These are phyloP conservation scores for Trypanosoma mega DNA, from an alignment of 208 protist species.

Conservation along the genomic window DNA sequence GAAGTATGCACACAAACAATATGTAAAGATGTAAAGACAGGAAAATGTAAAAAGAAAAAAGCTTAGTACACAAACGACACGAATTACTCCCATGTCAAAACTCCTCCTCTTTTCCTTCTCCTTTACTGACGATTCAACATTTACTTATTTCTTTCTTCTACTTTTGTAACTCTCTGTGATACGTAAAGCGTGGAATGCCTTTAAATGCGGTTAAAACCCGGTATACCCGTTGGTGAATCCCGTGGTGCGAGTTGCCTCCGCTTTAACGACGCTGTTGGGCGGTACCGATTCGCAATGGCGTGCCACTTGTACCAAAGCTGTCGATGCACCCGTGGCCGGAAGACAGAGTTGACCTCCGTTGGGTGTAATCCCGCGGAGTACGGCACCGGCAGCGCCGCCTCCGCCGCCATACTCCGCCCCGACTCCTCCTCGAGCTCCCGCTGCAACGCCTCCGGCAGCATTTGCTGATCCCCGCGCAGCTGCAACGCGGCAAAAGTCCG, in stretches of 20 bases:
- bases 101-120: not conserved
- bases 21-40: no score
- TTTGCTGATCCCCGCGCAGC: conserved; percentile 72
- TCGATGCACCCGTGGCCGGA: conserved; percentile 85
- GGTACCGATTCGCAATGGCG: conserved; percentile 86
- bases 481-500: conserved; percentile 36
- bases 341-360: conserved; percentile 79
- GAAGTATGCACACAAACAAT: no score
- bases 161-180: no score
- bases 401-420: conserved; percentile 39
- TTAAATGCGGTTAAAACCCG: conserved; percentile 84
- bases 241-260: conserved; percentile 79
- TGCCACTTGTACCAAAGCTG: conserved; percentile 92
- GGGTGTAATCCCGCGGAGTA: conserved; percentile 78
- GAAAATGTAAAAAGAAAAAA: no score
- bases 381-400: conserved; percentile 46
- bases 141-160: no score
- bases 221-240: conserved; percentile 87
- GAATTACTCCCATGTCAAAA: no score
- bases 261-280: conserved; percentile 77
- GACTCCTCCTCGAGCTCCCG: conserved; percentile 54
- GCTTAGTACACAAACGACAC: no score
- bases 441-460: conserved; percentile 42
- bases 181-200: no score
- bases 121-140: no score